phyloP scores from a whole-genome alignment of 208 protist species.

The Herpetomonas samuelpessoai region DNA sequence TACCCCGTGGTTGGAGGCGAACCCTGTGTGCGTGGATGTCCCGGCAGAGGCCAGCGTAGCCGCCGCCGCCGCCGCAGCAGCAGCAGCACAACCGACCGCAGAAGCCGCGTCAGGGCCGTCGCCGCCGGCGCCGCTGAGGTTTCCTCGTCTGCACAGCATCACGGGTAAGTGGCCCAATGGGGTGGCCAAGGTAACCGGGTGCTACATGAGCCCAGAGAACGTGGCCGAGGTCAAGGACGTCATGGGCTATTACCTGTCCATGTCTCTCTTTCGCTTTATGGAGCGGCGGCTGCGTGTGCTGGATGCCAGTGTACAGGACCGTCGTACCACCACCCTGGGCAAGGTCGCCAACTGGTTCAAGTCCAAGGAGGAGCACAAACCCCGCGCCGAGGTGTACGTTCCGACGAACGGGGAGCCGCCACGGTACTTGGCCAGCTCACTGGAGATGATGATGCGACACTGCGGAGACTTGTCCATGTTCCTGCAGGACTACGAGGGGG shows the following conservation, averaged over 20 bases:
- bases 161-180: slow-evolving; percentile 54
- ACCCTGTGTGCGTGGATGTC: slow-evolving; percentile 56
- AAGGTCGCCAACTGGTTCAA: slow-evolving; percentile 85
- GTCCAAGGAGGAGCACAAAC: slow-evolving; percentile 60
- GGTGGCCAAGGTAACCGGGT: slow-evolving; percentile 60
- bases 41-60: slow-evolving; percentile 30
- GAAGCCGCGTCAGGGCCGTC: background rate
- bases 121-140: slow-evolving; percentile 10
- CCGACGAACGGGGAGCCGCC: background rate
- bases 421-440: slow-evolving; percentile 53
- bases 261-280: slow-evolving; percentile 65
- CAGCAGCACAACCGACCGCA: slow-evolving; percentile 1
- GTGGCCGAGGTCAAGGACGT: slow-evolving; percentile 48
- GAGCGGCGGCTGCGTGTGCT: slow-evolving; percentile 65
- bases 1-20: slow-evolving; percentile 68
- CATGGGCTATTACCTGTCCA: slow-evolving; percentile 73
- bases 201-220: slow-evolving; percentile 69
- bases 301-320: slow-evolving; percentile 60
- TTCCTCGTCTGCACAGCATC: slow-evolving; percentile 27
- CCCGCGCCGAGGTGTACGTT: slow-evolving; percentile 16
- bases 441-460: slow-evolving; percentile 86
- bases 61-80: slow-evolving; percentile 12
- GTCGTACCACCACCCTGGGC: slow-evolving; percentile 70
- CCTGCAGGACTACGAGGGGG: slow-evolving; percentile 62
- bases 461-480: slow-evolving; percentile 64